Evolutionary conservation across 306 rosid genomes (phyloP).

Genomic region (Dalbergia oliveri): DNA sequence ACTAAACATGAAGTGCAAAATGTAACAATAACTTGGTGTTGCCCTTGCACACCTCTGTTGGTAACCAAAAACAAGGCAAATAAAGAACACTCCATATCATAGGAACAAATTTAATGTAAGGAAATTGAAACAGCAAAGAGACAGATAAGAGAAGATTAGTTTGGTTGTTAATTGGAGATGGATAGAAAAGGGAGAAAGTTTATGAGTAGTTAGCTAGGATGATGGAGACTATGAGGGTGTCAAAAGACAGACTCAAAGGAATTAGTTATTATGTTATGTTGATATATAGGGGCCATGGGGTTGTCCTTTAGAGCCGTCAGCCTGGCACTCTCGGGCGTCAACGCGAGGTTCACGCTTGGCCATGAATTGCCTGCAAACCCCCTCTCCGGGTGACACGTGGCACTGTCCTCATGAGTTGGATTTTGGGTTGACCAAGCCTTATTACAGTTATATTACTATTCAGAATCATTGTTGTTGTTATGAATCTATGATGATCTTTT

Average conservation of each 20-base stretch:
- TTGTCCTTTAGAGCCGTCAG: constrained; percentile 46
- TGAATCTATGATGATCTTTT: no score
- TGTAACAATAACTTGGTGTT: constrained; percentile 32
- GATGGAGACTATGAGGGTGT: constrained; percentile 54
- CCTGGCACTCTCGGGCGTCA: constrained; percentile 53
- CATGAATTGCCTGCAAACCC: constrained; percentile 31
- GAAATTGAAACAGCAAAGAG: constrained; percentile 12
- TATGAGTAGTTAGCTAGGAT: constrained; percentile 37
- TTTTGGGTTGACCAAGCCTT: constrained; percentile 48
- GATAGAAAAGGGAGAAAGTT: background rate
- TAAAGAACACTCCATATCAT: constrained; percentile 36
- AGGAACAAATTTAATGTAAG: background rate
- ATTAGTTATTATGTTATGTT: constrained; percentile 19
- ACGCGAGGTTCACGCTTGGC: constrained; percentile 55
- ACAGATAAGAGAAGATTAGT: background rate
- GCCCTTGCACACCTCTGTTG: background rate
- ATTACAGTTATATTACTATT: background rate
- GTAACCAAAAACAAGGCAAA: constrained; percentile 26
- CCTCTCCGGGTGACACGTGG: background rate
- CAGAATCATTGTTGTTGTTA: background rate
- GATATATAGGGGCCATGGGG: constrained; percentile 38
- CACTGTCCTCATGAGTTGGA: constrained; percentile 37
- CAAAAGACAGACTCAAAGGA: constrained; percentile 41
- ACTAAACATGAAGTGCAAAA: background rate
- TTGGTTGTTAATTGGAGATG: no score